Conservation (phyloP, 2,329 filamentous ascomycete species). For the Didymella segeticola region DNA sequence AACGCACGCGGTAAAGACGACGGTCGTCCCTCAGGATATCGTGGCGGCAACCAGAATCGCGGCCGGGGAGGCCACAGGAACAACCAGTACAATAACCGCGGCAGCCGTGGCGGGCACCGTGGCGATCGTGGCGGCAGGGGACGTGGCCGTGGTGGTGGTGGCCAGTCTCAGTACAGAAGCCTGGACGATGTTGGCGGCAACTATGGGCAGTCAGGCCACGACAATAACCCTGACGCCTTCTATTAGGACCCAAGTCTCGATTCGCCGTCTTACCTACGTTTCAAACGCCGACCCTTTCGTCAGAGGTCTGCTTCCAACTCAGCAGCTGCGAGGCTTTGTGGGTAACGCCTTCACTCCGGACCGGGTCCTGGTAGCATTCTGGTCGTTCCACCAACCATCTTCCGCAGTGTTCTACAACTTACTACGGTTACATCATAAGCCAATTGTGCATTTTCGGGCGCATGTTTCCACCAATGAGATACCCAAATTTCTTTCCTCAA, state of each 20-base stretch:
- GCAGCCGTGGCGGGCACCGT: constrained; percentile 52
- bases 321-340: background rate
- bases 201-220: constrained; percentile 38
- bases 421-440: background rate
- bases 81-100: constrained; percentile 41
- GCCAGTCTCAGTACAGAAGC: constrained; percentile 50
- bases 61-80: constrained; percentile 39
- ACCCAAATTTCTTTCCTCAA: constrained; percentile 4
- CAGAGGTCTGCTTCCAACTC: background rate
- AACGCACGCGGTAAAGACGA: constrained; percentile 36
- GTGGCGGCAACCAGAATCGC: constrained; percentile 44
- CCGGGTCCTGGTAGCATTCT: no score
- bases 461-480: constrained; percentile 7
- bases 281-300: no score
- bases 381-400: background rate
- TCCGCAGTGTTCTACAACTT: background rate
- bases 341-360: no score
- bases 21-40: constrained; percentile 35
- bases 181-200: constrained; percentile 52
- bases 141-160: constrained; percentile 41
- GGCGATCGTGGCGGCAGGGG: constrained; percentile 48
- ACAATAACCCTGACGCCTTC: constrained; percentile 44
- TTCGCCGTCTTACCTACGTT: no score
- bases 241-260: constrained; percentile 23
- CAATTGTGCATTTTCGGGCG: constrained; percentile 5